Evolutionary conservation across 257 asterid species (phyloP), one percentile per base, ranked within the genome.

Genomic region (Solanum appendiculatum): DNA sequence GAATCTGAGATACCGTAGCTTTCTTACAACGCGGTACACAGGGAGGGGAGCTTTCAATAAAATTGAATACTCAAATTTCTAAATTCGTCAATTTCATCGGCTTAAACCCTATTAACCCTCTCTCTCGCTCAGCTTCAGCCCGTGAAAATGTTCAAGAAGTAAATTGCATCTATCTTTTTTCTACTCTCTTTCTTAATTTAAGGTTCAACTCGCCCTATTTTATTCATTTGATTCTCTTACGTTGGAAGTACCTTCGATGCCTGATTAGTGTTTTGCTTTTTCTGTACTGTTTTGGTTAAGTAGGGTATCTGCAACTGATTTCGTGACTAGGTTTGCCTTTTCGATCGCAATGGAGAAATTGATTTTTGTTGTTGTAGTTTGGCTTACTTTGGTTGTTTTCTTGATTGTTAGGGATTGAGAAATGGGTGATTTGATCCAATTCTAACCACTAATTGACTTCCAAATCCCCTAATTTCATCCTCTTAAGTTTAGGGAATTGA

Each of bases 71-170:
- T 40, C 13, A 23, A 44, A 60, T 20, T 31, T 73, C 69, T 70
- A 87, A 89, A 39, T 78, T 78, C 15, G 36, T 42, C 83, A 40
- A 36, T 31, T 31, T 40, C 60, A 31, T 66, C 84, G 46, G 77
- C 90, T 84, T 75, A 89, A 93, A 88, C 90, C 91, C 90, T 88
- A 81, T 54, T 40, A 51, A 23, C 36, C 10, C 36, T 68, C 36
- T 85, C 86, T n/a, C 87, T 40, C 37, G 27, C 46, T 86, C 87
- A 46, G 18, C 64, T 36, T 86, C 85, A 37, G 75, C 54, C 44
- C 33, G 66, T 9, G 66, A 93, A 88, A 85, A 95, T 95, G 98
- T 95, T 95, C 91, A 95, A 93, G 91, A 95, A 95, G 98, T 95
- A 88, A 68, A 91, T 93, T 81, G 2, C 86, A 86, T 33, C 29